Conservation (phyloP, 805 yeast genomes). For the Scheffersomyces lignosus region DNA sequence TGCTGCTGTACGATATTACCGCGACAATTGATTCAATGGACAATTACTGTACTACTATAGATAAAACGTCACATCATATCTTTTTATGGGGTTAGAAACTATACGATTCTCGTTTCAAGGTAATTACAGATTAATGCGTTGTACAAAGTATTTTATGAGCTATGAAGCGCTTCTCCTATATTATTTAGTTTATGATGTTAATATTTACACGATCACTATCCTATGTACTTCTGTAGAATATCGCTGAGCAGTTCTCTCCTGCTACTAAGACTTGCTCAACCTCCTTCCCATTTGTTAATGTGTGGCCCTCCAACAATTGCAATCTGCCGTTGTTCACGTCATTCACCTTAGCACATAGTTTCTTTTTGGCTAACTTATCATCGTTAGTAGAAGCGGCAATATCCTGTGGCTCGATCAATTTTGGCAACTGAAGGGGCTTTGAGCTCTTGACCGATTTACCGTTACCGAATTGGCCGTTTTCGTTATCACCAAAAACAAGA, state of each 20-base stretch:
- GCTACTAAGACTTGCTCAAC: conserved; percentile 61
- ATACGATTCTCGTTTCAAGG: too few species aligned
- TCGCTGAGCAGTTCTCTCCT: conserved; percentile 61
- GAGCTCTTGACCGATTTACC: conserved; percentile 67
- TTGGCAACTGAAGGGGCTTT: conserved; percentile 55
- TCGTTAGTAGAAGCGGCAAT: conserved; percentile 5
- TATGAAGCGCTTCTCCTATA: too few species aligned
- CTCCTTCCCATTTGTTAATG: conserved; percentile 21
- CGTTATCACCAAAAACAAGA: conserved; percentile 82
- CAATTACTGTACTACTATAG: too few species aligned
- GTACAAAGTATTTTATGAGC: too few species aligned
- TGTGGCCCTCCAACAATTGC: conserved; percentile 34
- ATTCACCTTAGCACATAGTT: conserved; percentile 29
- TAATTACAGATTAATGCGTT: too few species aligned
- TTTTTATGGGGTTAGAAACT: too few species aligned
- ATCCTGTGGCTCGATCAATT: conserved; percentile 56
- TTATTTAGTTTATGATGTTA: too few species aligned
- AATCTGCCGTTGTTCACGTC: conserved; percentile 45
- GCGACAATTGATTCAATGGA: too few species aligned
- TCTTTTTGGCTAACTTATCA: conserved; percentile 12
- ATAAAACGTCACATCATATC: too few species aligned
- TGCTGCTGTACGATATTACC: too few species aligned
- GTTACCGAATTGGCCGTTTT: conserved; percentile 79
- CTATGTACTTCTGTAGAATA: conserved; percentile 55
- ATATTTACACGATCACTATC: too few species aligned